Evolutionary conservation across 2,329 filamentous ascomycete genomes (phyloP).

Genomic region (Chaetomium strumarium): DNA sequence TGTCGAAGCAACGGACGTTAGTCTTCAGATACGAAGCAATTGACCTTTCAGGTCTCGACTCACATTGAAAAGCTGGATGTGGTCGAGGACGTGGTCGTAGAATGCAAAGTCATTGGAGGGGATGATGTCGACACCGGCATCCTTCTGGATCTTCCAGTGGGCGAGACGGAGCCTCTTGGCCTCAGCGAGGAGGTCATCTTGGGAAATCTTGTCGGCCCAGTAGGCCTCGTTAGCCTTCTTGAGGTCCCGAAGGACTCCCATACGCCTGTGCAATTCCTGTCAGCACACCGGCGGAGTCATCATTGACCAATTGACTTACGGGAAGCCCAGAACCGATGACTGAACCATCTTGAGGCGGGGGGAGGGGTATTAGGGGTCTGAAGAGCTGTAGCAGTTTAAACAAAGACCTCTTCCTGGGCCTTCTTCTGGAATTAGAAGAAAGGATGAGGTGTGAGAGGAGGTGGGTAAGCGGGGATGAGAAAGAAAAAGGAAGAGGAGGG

Average conservation of each 20-base stretch:
- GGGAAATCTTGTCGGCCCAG: conserved; percentile 92
- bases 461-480: conserved; percentile 10
- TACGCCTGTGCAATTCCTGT: conserved; percentile 52
- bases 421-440: conserved; percentile 13
- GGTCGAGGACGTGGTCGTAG: conserved; percentile 96
- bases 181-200: conserved; percentile 84
- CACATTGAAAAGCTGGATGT: conserved; percentile 97
- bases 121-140: conserved; percentile 94
- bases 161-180: conserved; percentile 93
- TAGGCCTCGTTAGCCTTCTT: conserved; percentile 99
- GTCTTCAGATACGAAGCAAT: conserved; percentile 13
- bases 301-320: conserved; percentile 40
- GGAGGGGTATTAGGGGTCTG: conserved; percentile 16
- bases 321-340: conserved; percentile 89
- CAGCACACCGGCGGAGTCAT: conserved; percentile 54
- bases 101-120: conserved; percentile 99
- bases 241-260: conserved; percentile 96
- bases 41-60: conserved; percentile 32
- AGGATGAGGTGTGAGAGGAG: conserved; percentile 5
- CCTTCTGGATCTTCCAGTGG: conserved; percentile 99
- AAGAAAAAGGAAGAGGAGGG: conserved; percentile 3
- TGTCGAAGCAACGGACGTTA: conserved; percentile 32
- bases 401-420: conserved; percentile 18
- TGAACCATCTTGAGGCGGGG: conserved; percentile 46
- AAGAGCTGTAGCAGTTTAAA: conserved; percentile 12